Percentiles rank a stretch among this genome's conserved stretches.
Evolutionary conservation across 2,329 filamentous ascomycete genomes (phyloP).

Genomic region (Fusarium begoniae): DNA sequence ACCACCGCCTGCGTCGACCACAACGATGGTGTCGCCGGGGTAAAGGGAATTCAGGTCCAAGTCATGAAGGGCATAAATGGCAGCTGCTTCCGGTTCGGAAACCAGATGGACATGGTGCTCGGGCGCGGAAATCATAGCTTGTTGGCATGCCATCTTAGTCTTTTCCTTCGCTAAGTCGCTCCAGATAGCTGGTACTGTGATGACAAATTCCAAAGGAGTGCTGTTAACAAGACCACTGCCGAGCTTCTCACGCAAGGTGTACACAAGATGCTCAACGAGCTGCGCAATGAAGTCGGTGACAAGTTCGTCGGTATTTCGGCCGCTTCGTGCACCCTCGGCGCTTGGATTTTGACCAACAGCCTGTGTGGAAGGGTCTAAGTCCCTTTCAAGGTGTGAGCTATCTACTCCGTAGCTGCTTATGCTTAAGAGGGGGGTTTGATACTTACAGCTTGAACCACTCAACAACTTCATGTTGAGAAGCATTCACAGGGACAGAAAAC

Average conservation of each 20-base stretch:
- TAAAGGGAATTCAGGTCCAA: constrained; percentile 52
- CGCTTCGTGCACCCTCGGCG: constrained; percentile 40
- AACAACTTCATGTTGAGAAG: constrained; percentile 50
- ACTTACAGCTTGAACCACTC: constrained; percentile 61
- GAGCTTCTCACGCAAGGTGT: constrained; percentile 54
- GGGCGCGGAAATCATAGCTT: constrained; percentile 45
- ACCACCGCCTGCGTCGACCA: constrained; percentile 63
- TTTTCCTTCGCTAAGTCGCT: constrained; percentile 61
- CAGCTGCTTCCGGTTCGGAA: constrained; percentile 61
- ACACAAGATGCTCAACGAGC: constrained; percentile 55
- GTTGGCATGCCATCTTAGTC: constrained; percentile 56
- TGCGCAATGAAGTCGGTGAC: constrained; percentile 59
- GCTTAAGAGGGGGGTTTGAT: background rate
- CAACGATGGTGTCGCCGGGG: constrained; percentile 56
- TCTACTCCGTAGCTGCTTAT: background rate
- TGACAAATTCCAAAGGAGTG: constrained; percentile 58
- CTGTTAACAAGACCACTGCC: constrained; percentile 52
- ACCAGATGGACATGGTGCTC: constrained; percentile 52
- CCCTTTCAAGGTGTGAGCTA: constrained; percentile 38
- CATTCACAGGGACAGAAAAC: constrained; percentile 53
- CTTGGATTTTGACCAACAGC: constrained; percentile 44
- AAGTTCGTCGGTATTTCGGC: constrained; percentile 50
- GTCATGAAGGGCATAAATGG: constrained; percentile 55
- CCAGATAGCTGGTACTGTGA: constrained; percentile 67
- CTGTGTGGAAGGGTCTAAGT: constrained; percentile 50